phyloP scores from a whole-genome alignment of 208 protist genomes.

The Trichomonas tenax region DNA sequence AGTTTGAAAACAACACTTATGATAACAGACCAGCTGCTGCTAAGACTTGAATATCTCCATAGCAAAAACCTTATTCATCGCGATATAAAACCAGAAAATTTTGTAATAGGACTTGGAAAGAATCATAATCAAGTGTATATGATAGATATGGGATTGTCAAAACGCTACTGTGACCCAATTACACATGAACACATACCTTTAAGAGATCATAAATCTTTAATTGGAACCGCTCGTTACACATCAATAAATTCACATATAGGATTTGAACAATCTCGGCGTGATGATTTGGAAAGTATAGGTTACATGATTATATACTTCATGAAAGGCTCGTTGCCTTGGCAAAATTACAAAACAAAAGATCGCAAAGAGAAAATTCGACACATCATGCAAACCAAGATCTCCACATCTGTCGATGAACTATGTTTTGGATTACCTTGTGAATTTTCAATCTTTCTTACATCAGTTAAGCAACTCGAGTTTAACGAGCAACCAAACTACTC shows the following conservation, averaged over 20 bases:
- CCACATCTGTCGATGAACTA: slow-evolving; percentile 70
- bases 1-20: slow-evolving; percentile 92
- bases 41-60: slow-evolving; percentile 86
- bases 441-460: slow-evolving; percentile 88
- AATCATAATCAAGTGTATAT: slow-evolving; percentile 34
- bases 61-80: slow-evolving; percentile 86
- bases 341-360: background rate
- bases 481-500: slow-evolving; percentile 94
- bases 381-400: background rate
- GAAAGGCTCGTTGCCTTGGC: background rate
- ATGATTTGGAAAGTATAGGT: background rate
- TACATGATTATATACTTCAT: background rate
- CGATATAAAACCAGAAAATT: slow-evolving; percentile 93
- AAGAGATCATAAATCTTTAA: slow-evolving; percentile 92
- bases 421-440: slow-evolving; percentile 64
- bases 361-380: background rate
- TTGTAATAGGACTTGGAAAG: slow-evolving; percentile 77
- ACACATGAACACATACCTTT: slow-evolving; percentile 96
- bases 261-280: slow-evolving; percentile 63
- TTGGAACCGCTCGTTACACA: slow-evolving; percentile 96
- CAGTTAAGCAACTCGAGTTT: slow-evolving; percentile 77
- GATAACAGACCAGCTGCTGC: slow-evolving; percentile 73
- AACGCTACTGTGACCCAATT: slow-evolving; percentile 89
- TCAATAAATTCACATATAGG: slow-evolving; percentile 97
- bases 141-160: slow-evolving; percentile 67